These are phyloP conservation scores for Eudorina sp. DNA, from an alignment of 139 green algal species.

Conservation along the genomic window DNA sequence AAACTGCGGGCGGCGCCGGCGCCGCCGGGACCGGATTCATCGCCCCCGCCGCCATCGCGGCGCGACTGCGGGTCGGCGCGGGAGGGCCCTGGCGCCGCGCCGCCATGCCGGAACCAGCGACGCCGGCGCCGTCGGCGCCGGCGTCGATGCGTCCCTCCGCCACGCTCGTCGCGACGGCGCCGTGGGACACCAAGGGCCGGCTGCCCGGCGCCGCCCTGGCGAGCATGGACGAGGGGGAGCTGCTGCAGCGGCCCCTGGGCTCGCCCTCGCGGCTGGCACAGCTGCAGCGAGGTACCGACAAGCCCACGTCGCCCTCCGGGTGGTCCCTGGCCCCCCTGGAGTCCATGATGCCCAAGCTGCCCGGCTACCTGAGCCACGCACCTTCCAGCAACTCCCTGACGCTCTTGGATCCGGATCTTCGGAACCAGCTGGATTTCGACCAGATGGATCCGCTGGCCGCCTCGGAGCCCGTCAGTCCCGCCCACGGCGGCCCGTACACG, in stretches of 20 bases:
- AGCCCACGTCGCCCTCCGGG: background rate
- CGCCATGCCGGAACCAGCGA: background rate
- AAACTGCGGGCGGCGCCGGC: background rate
- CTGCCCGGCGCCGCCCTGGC: background rate
- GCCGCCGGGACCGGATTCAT: background rate
- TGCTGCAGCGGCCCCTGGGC: too few relatives aligned
- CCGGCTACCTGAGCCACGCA: background rate
- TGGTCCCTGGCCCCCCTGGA: constrained; percentile 15
- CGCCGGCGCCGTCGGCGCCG: too few relatives aligned
- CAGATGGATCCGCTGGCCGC: too few relatives aligned
- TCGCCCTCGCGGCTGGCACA: too few relatives aligned
- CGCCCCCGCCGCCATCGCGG: background rate
- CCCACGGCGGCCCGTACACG: background rate
- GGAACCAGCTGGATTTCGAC: background rate
- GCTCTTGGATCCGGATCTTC: background rate
- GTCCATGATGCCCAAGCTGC: background rate
- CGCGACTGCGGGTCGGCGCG: background rate
- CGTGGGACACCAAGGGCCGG: constrained; percentile 1
- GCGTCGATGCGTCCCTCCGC: background rate
- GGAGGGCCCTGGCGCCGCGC: background rate
- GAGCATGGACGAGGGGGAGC: too few relatives aligned
- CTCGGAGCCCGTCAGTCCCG: background rate
- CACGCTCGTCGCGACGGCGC: background rate
- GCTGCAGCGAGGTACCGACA: too few relatives aligned
- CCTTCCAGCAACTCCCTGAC: background rate